These are phyloP conservation scores for Myriangium duriaei DNA, from an alignment of 2,329 filamentous ascomycete genomes.

Conservation along the genomic window DNA sequence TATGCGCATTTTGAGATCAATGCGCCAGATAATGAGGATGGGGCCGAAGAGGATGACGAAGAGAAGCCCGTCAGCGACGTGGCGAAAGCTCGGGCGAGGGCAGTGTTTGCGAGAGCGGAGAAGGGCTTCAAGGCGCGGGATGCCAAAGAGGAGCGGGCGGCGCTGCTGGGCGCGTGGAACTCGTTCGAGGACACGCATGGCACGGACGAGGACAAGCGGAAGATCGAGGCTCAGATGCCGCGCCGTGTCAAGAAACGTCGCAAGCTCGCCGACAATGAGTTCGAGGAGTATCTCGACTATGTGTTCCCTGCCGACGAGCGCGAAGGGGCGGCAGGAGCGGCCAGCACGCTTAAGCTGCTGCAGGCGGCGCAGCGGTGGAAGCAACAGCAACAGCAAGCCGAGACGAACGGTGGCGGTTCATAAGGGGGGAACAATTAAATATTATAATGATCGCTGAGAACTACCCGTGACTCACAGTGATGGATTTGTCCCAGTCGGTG, in stretches of 20 bases:
- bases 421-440: too few relatives aligned
- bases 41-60: conserved; percentile 46
- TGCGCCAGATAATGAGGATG: conserved; percentile 61
- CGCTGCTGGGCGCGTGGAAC: conserved; percentile 82
- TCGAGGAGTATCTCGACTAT: conserved; percentile 95
- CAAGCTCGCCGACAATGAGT: conserved; percentile 60
- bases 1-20: conserved; percentile 98
- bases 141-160: conserved; percentile 86
- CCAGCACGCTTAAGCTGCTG: conserved; percentile 71
- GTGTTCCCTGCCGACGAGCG: conserved; percentile 93
- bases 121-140: conserved; percentile 79
- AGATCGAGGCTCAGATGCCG: conserved; percentile 87
- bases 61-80: conserved; percentile 58
- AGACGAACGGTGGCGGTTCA: conserved; percentile 5
- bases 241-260: conserved; percentile 83
- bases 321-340: conserved; percentile 66
- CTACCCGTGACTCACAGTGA: too few relatives aligned
- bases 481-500: too few relatives aligned
- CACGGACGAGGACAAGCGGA: conserved; percentile 58
- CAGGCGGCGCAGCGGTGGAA: conserved; percentile 85
- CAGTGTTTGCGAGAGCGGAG: conserved; percentile 75
- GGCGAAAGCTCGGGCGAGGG: conserved; percentile 70
- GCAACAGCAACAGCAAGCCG: conserved; percentile 36
- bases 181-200: conserved; percentile 85
- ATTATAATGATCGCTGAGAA: too few relatives aligned